Evolutionary conservation across 2,329 filamentous ascomycete genomes (phyloP), one percentile per base, ranked within the genome.

Genomic region (Raffaelea arxii): DNA sequence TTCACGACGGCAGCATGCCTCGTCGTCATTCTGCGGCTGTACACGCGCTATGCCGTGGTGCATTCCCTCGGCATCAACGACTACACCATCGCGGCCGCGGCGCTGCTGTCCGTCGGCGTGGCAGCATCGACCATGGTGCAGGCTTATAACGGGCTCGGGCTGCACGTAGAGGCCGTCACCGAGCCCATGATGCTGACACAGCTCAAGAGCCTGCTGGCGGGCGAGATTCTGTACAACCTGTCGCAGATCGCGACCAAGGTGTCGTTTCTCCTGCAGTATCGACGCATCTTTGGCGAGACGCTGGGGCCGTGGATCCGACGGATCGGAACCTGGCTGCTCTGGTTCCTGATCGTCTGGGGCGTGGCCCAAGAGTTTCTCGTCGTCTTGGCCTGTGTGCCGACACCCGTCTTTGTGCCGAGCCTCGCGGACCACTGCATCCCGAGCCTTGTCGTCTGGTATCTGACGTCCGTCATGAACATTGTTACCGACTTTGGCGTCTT

Each of bases 401-500:
- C 58, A 22, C 49, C 56, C 2, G 40, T 55, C 10, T 53, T 62
- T 36, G 49, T 58, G 35, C 41, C 51, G 14, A 43, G 44, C 14
- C 43, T 55, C 5, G 44, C 51, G 1, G 49, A 42, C n/a, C 46
- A 41, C 2, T 62, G 62, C 46, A 51, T 65, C 35, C 42, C 56
- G 32, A 54, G 51, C 11, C 42, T 62, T 7, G 40, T 51, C 1
- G 55, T 61, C 1, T 63, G 58, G 58, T 61, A 53, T 41, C 49
- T 57, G 0, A 59, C 59, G 18, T 57, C 60, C 2, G 49, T 52
- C 11, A 79, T 95, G 59, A 96, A 96, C 65, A 86, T 96, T 56
- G 83, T 94, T 51, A 94, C 89, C 23, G 89, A 96, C 58, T 71
- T 95, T 46, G 84, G 86, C 39, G 86, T 96, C 43, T 71, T 97